Conservation (phyloP, 495 filamentous ascomycete species). For the Tricharina praecox region DNA sequence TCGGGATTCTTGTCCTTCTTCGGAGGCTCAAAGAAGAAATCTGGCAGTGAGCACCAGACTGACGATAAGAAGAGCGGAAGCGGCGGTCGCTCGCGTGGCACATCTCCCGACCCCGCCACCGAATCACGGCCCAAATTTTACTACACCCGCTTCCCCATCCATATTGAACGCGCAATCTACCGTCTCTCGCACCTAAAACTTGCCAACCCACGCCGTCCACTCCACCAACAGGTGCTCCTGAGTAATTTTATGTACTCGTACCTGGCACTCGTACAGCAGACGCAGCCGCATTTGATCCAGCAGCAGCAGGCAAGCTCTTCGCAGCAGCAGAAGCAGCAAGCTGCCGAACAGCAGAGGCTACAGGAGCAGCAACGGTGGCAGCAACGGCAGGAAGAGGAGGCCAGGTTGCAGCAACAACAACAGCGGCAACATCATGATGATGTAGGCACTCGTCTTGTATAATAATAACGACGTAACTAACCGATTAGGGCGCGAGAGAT, state of each 20-base stretch:
- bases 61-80: constrained; percentile 40
- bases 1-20: constrained; percentile 74
- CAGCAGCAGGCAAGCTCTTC: constrained; percentile 32
- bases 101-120: constrained; percentile 63
- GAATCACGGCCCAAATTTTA: constrained; percentile 53
- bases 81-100: constrained; percentile 53
- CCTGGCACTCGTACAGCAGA: constrained; percentile 93
- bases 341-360: neutral
- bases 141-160: constrained; percentile 87
- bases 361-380: neutral
- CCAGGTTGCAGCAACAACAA: neutral
- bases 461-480: neutral
- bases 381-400: neutral
- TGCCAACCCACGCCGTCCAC: constrained; percentile 77
- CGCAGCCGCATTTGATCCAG: constrained; percentile 70
- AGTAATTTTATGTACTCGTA: constrained; percentile 99
- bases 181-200: constrained; percentile 98
- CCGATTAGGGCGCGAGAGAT: constrained; percentile 10
- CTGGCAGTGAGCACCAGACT: constrained; percentile 44
- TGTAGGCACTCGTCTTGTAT: neutral
- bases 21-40: constrained; percentile 68
- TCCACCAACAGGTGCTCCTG: constrained; percentile 90
- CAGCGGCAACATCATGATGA: neutral
- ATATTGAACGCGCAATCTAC: constrained; percentile 95
- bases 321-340: neutral